phyloP scores from a whole-genome alignment of 2,329 filamentous ascomycete genomes.

The Ascocoryne sarcoides region DNA sequence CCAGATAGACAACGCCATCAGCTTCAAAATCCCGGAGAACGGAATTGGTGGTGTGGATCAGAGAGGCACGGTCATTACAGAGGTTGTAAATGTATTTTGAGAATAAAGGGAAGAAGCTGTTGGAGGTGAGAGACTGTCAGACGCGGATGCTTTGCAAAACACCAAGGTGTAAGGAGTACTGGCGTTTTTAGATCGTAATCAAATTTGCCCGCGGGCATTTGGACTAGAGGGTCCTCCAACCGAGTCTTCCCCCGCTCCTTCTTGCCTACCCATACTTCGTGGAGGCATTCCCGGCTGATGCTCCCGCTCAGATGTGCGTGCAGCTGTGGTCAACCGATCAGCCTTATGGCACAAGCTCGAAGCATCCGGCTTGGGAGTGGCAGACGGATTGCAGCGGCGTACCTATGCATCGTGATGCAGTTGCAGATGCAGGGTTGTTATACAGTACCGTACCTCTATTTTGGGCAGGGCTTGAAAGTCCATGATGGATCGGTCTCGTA shows the following conservation, averaged over 20 bases:
- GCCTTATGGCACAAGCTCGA: slow-evolving; percentile 11
- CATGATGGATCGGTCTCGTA: too few species aligned
- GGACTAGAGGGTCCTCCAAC: slow-evolving; percentile 58
- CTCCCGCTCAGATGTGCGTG: slow-evolving; percentile 76
- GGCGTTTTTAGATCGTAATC: slow-evolving; percentile 63
- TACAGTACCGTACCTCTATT: slow-evolving; percentile 40
- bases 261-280: slow-evolving; percentile 62
- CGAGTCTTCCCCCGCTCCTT: slow-evolving; percentile 40
- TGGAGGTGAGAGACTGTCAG: background rate
- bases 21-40: slow-evolving; percentile 58
- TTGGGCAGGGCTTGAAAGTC: slow-evolving; percentile 43
- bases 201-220: slow-evolving; percentile 63
- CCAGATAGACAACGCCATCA: slow-evolving; percentile 70
- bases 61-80: slow-evolving; percentile 50
- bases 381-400: slow-evolving; percentile 4
- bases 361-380: slow-evolving; percentile 4
- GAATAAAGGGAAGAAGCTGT: slow-evolving; percentile 70
- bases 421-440: slow-evolving; percentile 7
- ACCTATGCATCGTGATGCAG: slow-evolving; percentile 1
- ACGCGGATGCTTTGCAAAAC: background rate
- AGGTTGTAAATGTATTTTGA: slow-evolving; percentile 73
- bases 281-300: slow-evolving; percentile 63
- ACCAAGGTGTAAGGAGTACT: slow-evolving; percentile 23
- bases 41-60: slow-evolving; percentile 52
- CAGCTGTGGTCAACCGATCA: slow-evolving; percentile 40